Evolutionary conservation across 306 rosid genomes (phyloP).

Genomic region (Cicer judaicum): DNA sequence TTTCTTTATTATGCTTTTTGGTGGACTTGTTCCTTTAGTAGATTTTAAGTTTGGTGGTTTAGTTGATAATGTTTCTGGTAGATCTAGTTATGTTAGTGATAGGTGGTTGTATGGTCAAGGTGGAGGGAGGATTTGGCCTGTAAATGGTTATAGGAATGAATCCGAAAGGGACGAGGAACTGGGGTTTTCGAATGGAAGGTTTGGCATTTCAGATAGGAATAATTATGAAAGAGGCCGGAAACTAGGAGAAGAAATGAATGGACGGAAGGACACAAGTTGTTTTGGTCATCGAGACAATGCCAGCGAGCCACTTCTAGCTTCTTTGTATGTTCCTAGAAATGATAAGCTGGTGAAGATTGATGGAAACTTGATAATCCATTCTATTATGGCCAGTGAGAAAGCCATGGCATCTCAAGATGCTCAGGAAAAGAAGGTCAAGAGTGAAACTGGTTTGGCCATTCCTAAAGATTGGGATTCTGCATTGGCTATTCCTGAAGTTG

Average conservation of each 20-base stretch:
- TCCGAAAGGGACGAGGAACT: conserved; percentile 53
- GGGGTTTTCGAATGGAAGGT: conserved; percentile 54
- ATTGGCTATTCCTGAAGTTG: conserved; percentile 73
- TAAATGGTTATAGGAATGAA: conserved; percentile 52
- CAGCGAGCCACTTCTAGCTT: conserved; percentile 89
- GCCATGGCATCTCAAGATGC: conserved; percentile 66
- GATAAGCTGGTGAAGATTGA: conserved; percentile 93
- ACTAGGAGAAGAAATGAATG: conserved; percentile 48
- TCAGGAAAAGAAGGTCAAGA: conserved; percentile 50
- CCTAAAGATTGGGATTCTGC: conserved; percentile 65
- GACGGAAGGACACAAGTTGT: conserved; percentile 46
- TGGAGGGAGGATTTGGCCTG: conserved; percentile 65
- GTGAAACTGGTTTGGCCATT: conserved; percentile 70
- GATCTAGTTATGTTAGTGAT: conserved; percentile 55
- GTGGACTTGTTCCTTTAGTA: conserved; percentile 75
- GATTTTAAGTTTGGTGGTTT: conserved; percentile 66
- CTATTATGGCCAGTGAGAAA: conserved; percentile 91
- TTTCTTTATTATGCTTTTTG: conserved; percentile 78
- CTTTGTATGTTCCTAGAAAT: conserved; percentile 95
- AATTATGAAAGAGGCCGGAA: conserved; percentile 51
- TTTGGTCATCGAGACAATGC: conserved; percentile 55
- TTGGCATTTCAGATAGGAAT: conserved; percentile 45
- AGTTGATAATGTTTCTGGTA: conserved; percentile 53
- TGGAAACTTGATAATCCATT: conserved; percentile 94
- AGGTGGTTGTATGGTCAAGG: conserved; percentile 54